Base-by-base conservation (phyloP, 805 yeast species). In the Metschnikowia matae region DNA sequence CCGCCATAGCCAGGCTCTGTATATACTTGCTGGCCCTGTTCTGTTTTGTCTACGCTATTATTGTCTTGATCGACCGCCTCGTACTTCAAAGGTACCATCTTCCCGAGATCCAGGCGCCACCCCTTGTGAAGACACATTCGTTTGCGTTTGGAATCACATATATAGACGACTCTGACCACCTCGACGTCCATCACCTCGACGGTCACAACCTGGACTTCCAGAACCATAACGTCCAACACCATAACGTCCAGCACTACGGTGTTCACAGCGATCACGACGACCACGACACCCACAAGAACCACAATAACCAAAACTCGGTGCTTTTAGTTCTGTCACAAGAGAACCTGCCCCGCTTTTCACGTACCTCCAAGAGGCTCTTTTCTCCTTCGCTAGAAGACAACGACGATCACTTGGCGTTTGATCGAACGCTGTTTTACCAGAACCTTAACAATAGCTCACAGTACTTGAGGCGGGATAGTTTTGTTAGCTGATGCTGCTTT, bases 361-460 rank as follows among this genome's bases (percentile, higher is more conserved):
- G 39, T 23, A 10, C 10, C 10, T 15, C 17, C 40, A 21, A 44
- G 40, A 29, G 46, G 35, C 14, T 10, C 17, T 8, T 15, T 13
- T 51, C 57, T 14, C 54, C 53, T 10, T 31, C 55, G 3, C 53
- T 53, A 6, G 57, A 56, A 14, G 47, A 31, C 36, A 53, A 47
- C 48, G 57, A 47, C 48, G 57, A 50, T 8, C 48, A 26, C 29
- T 40, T 44, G 21, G 21, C 46, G n/a, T 55, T 55, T 42, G 53
- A 57, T 44, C 60, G 58, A 37, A 55, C 37, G 42, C 60, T 55
- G 47, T 63, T 64, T 49, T 64, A 64, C 58, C 52, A 60, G 44
- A 58, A 64, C 48, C 60, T 71, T 46, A 73, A 73, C 59, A 72
- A 68, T 54, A 72, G 77, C 55, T 70, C 75, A 2, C 77, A 70